phyloP scores from a whole-genome alignment of 768 basidiomycete genomes.

The Daedaleopsis nitida region DNA sequence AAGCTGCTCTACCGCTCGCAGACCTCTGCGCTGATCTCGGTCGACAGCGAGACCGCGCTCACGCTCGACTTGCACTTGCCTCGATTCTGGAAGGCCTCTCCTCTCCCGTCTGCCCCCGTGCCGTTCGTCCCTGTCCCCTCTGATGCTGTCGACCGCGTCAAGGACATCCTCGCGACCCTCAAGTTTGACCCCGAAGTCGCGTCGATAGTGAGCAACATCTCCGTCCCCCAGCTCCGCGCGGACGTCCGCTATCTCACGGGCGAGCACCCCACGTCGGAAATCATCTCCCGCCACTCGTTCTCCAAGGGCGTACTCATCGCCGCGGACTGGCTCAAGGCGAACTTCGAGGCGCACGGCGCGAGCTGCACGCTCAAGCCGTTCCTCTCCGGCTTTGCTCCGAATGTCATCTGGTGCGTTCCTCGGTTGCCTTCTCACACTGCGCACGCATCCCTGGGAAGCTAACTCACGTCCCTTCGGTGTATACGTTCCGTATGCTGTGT shows the following conservation, averaged over 20 bases:
- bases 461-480: too few species aligned
- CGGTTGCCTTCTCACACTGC: constrained; percentile 13
- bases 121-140: constrained; percentile 58
- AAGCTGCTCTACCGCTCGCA: constrained; percentile 44
- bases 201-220: constrained; percentile 67
- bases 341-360: constrained; percentile 77
- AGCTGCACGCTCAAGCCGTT: constrained; percentile 69
- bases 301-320: constrained; percentile 63
- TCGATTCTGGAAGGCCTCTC: constrained; percentile 68
- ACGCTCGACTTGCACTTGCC: constrained; percentile 54
- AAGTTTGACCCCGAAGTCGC: constrained; percentile 73
- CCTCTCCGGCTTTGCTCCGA: constrained; percentile 76
- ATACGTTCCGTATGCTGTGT: too few species aligned
- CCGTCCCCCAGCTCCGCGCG: constrained; percentile 60
- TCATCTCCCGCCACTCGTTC: constrained; percentile 84
- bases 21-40: constrained; percentile 51
- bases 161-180: constrained; percentile 55
- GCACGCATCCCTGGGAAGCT: too few species aligned
- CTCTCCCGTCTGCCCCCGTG: constrained; percentile 54
- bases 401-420: constrained; percentile 74
- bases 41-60: constrained; percentile 35
- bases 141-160: constrained; percentile 54
- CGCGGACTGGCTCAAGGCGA: constrained; percentile 72
- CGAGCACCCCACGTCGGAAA: constrained; percentile 72
- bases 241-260: constrained; percentile 86